phyloP scores from a whole-genome alignment of 2,329 filamentous ascomycete species.

The Nemania abortiva region DNA sequence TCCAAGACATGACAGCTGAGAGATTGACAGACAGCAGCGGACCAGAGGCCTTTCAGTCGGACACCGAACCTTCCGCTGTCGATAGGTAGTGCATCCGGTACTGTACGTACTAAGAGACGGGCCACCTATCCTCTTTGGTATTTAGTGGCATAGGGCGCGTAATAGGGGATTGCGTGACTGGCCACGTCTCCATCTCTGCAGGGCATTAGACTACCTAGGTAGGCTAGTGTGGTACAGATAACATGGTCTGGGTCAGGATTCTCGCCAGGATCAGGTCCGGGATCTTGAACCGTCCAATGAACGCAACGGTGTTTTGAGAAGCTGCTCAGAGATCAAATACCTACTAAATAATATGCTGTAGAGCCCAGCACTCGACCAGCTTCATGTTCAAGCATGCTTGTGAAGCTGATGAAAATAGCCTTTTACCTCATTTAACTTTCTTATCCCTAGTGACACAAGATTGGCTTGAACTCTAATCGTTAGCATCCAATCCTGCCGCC shows the following conservation, averaged over 20 bases:
- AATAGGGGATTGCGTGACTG: constrained; percentile 10
- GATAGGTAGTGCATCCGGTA: background rate
- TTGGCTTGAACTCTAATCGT: too few relatives aligned
- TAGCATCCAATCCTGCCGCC: too few relatives aligned
- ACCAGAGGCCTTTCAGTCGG: background rate
- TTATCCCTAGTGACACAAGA: too few relatives aligned
- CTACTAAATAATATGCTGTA: background rate
- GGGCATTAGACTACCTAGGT: background rate
- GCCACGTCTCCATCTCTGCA: constrained; percentile 7
- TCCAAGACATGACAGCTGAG: background rate
- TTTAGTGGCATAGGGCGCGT: background rate
- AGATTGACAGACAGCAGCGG: background rate
- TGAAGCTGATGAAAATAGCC: too few relatives aligned
- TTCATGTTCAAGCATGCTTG: too few relatives aligned
- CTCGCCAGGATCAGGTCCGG: too few relatives aligned
- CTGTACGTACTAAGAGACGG: background rate
- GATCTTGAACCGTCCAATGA: too few relatives aligned
- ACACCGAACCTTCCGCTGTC: constrained; percentile 2
- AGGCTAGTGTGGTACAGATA: background rate
- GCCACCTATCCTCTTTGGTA: constrained; percentile 2
- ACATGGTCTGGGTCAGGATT: background rate
- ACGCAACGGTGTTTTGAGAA: too few relatives aligned
- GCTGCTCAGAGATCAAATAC: background rate
- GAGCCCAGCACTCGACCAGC: too few relatives aligned
- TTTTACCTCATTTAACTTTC: too few relatives aligned